These are phyloP conservation scores for Exophiala lecanii-corni DNA, from an alignment of 2,329 filamentous ascomycete species.

Conservation along the genomic window DNA sequence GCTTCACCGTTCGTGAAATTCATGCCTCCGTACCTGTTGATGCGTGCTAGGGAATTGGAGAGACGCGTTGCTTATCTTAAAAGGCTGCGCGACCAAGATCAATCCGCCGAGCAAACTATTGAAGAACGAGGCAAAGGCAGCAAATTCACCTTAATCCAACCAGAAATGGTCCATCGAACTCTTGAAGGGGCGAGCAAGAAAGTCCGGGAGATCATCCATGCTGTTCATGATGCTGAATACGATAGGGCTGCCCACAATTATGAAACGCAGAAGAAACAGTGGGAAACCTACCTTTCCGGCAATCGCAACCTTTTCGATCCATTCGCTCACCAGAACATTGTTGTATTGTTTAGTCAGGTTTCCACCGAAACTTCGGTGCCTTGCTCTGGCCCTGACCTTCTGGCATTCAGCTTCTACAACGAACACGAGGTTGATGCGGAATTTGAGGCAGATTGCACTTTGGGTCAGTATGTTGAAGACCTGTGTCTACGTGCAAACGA, in stretches of 20 bases:
- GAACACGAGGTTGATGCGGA: conserved; percentile 70
- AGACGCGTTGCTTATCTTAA: conserved; percentile 76
- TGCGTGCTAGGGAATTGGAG: conserved; percentile 88
- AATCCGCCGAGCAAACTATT: conserved; percentile 39
- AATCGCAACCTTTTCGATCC: conserved; percentile 90
- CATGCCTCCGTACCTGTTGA: conserved; percentile 85
- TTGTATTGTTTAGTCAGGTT: conserved; percentile 87
- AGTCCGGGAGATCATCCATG: conserved; percentile 88
- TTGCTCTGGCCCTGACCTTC: conserved; percentile 83
- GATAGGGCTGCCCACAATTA: conserved; percentile 93
- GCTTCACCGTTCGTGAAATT: conserved; percentile 96
- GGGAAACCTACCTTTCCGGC: conserved; percentile 90
- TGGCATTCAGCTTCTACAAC: conserved; percentile 89
- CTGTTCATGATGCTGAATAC: conserved; percentile 93
- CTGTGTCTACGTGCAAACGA: conserved; percentile 70
- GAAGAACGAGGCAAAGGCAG: conserved; percentile 62
- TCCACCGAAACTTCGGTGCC: conserved; percentile 92
- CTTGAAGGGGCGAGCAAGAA: conserved; percentile 75
- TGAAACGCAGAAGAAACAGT: conserved; percentile 87
- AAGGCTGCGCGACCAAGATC: conserved; percentile 68
- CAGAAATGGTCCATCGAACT: conserved; percentile 88
- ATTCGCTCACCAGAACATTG: conserved; percentile 92
- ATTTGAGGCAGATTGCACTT: conserved; percentile 77
- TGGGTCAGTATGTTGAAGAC: conserved; percentile 94
- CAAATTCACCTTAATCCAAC: conserved; percentile 84